Conservation (phyloP, 768 basidiomycete genomes). For the Boletus rex-veris region DNA sequence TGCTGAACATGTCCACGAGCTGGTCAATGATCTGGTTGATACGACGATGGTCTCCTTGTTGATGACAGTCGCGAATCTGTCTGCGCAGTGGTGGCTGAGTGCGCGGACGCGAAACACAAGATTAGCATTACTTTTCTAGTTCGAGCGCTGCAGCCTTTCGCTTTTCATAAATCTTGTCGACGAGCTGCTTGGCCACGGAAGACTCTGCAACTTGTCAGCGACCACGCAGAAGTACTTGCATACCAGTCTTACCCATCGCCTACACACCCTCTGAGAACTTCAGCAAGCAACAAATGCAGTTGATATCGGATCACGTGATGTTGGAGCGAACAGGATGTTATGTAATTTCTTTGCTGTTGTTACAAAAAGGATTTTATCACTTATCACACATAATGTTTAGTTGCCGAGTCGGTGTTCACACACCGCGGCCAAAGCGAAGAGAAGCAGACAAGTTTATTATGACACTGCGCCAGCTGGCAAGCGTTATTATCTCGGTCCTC, state of each 20-base stretch:
- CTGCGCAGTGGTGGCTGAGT: slow-evolving; percentile 37
- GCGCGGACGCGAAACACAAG: neutral
- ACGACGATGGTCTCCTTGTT: slow-evolving; percentile 73
- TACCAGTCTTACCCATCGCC: slow-evolving; percentile 18
- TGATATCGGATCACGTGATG: slow-evolving; percentile 7
- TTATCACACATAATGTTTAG: neutral
- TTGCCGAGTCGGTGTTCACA: neutral
- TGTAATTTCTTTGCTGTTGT: neutral
- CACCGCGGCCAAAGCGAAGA: too few species aligned
- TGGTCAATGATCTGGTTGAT: slow-evolving; percentile 91
- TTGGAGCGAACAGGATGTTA: neutral
- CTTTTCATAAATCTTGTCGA: slow-evolving; percentile 96
- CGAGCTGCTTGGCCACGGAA: slow-evolving; percentile 72
- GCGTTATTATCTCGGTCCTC: too few species aligned
- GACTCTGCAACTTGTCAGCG: slow-evolving; percentile 46
- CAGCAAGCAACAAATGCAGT: neutral
- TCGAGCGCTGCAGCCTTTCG: slow-evolving; percentile 94
- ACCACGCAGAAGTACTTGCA: neutral
- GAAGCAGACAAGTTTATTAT: too few species aligned
- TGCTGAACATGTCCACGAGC: slow-evolving; percentile 90
- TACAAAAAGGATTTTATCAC: too few species aligned
- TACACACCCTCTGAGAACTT: neutral
- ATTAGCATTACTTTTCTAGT: slow-evolving; percentile 75
- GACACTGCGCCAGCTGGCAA: too few species aligned
- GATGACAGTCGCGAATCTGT: slow-evolving; percentile 83